These are phyloP conservation scores for Sporothrix variecibatus DNA, from an alignment of 2,329 filamentous ascomycete genomes.

Conservation along the genomic window DNA sequence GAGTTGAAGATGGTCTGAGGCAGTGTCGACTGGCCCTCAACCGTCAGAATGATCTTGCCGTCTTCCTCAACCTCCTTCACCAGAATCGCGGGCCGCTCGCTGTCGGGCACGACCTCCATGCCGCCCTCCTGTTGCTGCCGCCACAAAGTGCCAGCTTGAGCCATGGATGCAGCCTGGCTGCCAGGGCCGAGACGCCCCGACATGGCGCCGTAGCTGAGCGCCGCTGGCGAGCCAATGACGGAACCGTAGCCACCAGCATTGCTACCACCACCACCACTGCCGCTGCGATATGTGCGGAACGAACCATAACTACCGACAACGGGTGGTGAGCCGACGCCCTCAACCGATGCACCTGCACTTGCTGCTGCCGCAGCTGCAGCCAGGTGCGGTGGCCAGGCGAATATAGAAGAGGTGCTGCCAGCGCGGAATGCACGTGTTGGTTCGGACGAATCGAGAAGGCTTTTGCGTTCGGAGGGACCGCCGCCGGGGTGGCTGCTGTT, in stretches of 20 bases:
- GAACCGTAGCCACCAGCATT: constrained; percentile 53
- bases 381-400: constrained; percentile 61
- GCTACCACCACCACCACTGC: constrained; percentile 4
- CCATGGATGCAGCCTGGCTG: constrained; percentile 46
- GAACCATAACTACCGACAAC: constrained; percentile 44
- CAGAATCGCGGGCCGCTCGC: constrained; percentile 72
- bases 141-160: constrained; percentile 54
- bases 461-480: constrained; percentile 47
- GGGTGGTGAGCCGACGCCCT: constrained; percentile 16
- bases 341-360: constrained; percentile 2
- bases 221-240: constrained; percentile 42
- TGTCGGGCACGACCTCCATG: constrained; percentile 48
- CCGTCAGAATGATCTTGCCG: constrained; percentile 77
- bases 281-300: constrained; percentile 56
- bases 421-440: constrained; percentile 42
- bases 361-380: constrained; percentile 46
- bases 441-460: constrained; percentile 38
- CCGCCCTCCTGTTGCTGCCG: constrained; percentile 52
- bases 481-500: not conserved
- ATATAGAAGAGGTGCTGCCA: constrained; percentile 51
- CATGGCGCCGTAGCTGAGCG: constrained; percentile 28
- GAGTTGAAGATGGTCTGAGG: constrained; percentile 97
- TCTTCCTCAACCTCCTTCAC: constrained; percentile 88
- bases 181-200: constrained; percentile 36
- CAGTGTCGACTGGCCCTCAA: constrained; percentile 91